Evolutionary conservation across 2,329 filamentous ascomycete species (phyloP).

Genomic region (Blastomyces parvus): DNA sequence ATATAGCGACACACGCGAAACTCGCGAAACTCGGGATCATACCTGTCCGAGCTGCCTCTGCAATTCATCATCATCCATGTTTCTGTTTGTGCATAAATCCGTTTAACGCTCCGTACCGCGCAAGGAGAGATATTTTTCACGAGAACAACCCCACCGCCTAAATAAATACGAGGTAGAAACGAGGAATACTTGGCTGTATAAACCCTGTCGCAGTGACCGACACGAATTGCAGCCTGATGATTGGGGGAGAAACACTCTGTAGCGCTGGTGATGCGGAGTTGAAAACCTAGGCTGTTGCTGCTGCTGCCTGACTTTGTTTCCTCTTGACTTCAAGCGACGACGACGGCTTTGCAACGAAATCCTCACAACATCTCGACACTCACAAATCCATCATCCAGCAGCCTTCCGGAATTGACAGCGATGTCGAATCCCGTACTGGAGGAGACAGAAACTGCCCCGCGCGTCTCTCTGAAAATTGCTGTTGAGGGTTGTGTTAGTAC

Average conservation of each 20-base stretch:
- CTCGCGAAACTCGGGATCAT: background rate
- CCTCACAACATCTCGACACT: background rate
- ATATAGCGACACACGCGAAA: too few species aligned
- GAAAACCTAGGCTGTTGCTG: too few species aligned
- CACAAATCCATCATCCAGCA: background rate
- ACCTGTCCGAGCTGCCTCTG: slow-evolving; percentile 11
- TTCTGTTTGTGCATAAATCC: background rate
- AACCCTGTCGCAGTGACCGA: too few species aligned
- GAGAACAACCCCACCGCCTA: too few species aligned
- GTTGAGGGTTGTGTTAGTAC: slow-evolving; percentile 5
- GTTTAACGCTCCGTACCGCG: too few species aligned
- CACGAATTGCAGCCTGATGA: too few species aligned
- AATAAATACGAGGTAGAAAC: too few species aligned
- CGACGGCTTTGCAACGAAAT: background rate
- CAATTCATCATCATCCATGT: slow-evolving; percentile 7
- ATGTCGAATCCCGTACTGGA: background rate
- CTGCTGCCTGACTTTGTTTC: background rate
- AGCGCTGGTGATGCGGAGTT: too few species aligned
- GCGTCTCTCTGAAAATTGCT: background rate
- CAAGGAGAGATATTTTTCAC: too few species aligned
- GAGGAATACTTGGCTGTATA: too few species aligned
- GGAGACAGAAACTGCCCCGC: background rate
- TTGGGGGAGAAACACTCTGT: too few species aligned
- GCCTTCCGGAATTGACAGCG: background rate
- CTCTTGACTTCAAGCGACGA: background rate